phyloP scores from a whole-genome alignment of 2,329 filamentous ascomycete genomes.

The Aureobasidium namibiae region DNA sequence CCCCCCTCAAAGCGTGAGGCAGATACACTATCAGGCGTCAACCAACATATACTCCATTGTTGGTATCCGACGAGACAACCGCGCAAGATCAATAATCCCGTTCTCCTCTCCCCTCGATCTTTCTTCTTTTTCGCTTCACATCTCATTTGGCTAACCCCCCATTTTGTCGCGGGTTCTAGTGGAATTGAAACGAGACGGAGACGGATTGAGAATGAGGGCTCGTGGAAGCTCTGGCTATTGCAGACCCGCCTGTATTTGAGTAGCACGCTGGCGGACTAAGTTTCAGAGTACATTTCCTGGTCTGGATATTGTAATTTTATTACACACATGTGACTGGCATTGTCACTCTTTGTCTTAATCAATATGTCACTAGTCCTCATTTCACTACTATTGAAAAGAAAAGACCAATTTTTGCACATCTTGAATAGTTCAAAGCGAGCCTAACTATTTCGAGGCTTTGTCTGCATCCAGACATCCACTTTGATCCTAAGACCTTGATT shows the following conservation, averaged over 20 bases:
- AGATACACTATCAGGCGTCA: constrained; percentile 27
- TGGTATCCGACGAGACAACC: constrained; percentile 16
- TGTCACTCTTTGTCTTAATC: too few relatives aligned
- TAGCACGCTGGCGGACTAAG: constrained; percentile 26
- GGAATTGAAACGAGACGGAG: background rate
- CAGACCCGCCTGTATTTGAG: constrained; percentile 25
- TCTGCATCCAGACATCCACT: too few relatives aligned
- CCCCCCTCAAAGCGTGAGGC: constrained; percentile 18
- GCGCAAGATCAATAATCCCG: constrained; percentile 9
- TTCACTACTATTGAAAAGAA: too few relatives aligned
- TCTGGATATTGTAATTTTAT: too few relatives aligned
- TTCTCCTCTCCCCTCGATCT: constrained; percentile 13
- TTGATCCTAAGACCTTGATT: too few relatives aligned
- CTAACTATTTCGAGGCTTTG: too few relatives aligned
- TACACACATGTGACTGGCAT: too few relatives aligned
- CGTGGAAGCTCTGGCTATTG: constrained; percentile 19
- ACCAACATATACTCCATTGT: constrained; percentile 17
- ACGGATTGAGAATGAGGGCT: background rate
- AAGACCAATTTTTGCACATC: too few relatives aligned
- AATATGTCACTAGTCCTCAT: too few relatives aligned
- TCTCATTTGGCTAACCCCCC: background rate
- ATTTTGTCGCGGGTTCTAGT: background rate
- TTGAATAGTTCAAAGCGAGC: too few relatives aligned
- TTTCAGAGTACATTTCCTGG: constrained; percentile 24
- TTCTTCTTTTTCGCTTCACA: background rate